A percentile compares a stretch with the other conserved stretches of the same genome.
These are phyloP conservation scores for Fusarium ramigenum DNA, from an alignment of 2,329 filamentous ascomycete species.

Conservation along the genomic window DNA sequence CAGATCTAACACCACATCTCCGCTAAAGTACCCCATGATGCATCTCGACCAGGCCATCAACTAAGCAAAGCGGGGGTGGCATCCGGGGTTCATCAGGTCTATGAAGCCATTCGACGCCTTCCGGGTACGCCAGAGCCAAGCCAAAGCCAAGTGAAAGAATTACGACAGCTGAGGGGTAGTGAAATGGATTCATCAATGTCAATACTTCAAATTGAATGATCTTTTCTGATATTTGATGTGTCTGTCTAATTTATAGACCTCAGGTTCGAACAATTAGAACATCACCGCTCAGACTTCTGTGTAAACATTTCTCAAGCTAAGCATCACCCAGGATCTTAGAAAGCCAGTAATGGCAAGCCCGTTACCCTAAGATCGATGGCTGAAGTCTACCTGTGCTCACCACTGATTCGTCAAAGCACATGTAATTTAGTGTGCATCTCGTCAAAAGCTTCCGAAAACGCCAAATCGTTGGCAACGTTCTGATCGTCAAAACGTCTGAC, in stretches of 20 bases:
- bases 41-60: conserved; percentile 11
- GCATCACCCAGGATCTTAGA: background rate
- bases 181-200: background rate
- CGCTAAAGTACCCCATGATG: conserved; percentile 25
- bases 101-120: conserved; percentile 16
- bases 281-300: background rate
- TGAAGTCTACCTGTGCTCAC: background rate
- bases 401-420: conserved; percentile 13
- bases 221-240: too few species aligned
- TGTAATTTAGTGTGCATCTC: background rate
- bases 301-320: background rate
- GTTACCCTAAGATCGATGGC: background rate
- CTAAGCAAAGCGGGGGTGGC: conserved; percentile 29
- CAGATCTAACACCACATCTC: conserved; percentile 19
- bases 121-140: conserved; percentile 10
- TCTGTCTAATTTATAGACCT: background rate
- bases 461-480: conserved; percentile 6
- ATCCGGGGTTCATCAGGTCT: conserved; percentile 19
- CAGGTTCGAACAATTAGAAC: background rate
- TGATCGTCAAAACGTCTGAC: conserved; percentile 18
- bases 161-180: background rate
- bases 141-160: background rate
- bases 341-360: conserved; percentile 4
- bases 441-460: conserved; percentile 4
- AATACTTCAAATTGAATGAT: background rate